These are phyloP conservation scores for Boletus rex-veris DNA, from an alignment of 768 basidiomycete genomes.

Conservation along the genomic window DNA sequence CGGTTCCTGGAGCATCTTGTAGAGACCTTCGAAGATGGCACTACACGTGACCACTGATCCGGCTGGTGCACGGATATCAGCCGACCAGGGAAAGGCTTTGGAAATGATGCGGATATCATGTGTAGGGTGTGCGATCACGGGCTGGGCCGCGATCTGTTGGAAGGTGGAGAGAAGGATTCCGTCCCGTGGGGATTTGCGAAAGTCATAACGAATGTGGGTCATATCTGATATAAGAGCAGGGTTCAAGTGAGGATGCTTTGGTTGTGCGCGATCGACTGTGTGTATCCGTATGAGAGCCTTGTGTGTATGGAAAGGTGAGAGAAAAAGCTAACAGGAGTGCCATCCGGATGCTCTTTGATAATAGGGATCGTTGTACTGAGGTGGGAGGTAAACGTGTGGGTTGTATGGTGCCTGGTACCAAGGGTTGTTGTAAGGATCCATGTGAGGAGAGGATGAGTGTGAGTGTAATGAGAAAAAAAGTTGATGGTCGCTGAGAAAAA, in stretches of 20 bases:
- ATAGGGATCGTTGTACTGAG: conserved; percentile 15
- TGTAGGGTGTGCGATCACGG: conserved; percentile 37
- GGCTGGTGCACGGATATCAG: conserved; percentile 45
- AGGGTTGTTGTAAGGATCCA: conserved; percentile 27
- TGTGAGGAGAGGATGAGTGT: not conserved
- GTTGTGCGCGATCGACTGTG: conserved; percentile 21
- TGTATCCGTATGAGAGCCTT: no score
- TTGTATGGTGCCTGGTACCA: conserved; percentile 30
- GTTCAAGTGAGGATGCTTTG: conserved; percentile 51
- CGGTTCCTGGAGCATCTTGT: conserved; percentile 46
- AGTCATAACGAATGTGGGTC: conserved; percentile 48
- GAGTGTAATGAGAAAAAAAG: not conserved
- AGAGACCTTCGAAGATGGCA: conserved; percentile 53
- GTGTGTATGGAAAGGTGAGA: not conserved
- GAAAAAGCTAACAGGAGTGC: conserved; percentile 12
- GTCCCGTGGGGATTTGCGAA: conserved; percentile 40
- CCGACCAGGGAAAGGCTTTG: conserved; percentile 61
- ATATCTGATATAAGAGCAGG: conserved; percentile 51
- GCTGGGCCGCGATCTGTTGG: conserved; percentile 34
- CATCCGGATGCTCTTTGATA: conserved; percentile 11
- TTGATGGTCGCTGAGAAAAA: not conserved
- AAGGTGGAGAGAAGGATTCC: conserved; percentile 44
- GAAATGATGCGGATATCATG: conserved; percentile 50
- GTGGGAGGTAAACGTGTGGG: conserved; percentile 29
- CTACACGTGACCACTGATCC: conserved; percentile 42